Evolutionary conservation across 495 filamentous ascomycete species (phyloP).

Genomic region (Podospora pseudoanserina): DNA sequence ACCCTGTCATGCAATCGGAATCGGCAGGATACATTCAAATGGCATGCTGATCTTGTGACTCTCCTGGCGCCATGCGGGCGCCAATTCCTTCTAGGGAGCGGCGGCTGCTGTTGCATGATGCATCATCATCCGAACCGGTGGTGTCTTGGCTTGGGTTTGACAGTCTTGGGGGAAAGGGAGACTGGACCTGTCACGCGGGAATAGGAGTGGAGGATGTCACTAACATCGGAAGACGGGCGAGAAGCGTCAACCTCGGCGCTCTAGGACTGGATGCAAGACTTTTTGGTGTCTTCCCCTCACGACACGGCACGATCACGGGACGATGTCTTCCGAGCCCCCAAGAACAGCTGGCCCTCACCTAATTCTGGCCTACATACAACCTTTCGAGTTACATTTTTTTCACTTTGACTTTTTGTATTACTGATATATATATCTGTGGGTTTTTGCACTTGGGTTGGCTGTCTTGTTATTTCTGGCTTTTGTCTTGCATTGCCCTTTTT

Average conservation of each 20-base stretch:
- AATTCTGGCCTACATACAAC: no score
- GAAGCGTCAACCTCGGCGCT: background rate
- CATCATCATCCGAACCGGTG: slow-evolving; percentile 8
- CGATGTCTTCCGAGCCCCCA: background rate
- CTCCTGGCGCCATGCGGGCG: background rate
- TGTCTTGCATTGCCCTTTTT: background rate
- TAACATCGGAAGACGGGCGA: background rate
- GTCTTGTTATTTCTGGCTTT: background rate
- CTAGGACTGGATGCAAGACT: background rate
- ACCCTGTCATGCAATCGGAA: slow-evolving; percentile 13
- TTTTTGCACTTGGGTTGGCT: background rate
- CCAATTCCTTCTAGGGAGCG: background rate
- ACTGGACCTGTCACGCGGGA: background rate
- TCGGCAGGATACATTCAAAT: background rate
- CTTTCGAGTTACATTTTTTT: background rate
- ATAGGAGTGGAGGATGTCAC: background rate
- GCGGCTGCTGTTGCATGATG: background rate
- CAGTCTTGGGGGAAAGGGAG: background rate
- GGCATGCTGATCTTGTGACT: background rate
- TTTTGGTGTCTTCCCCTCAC: background rate
- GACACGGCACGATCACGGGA: background rate
- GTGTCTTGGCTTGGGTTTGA: background rate
- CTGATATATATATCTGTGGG: background rate
- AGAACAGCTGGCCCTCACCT: no score
- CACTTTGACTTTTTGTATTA: background rate